Conservation (phyloP, 441 rosid species). For the Breynia disticha region DNA sequence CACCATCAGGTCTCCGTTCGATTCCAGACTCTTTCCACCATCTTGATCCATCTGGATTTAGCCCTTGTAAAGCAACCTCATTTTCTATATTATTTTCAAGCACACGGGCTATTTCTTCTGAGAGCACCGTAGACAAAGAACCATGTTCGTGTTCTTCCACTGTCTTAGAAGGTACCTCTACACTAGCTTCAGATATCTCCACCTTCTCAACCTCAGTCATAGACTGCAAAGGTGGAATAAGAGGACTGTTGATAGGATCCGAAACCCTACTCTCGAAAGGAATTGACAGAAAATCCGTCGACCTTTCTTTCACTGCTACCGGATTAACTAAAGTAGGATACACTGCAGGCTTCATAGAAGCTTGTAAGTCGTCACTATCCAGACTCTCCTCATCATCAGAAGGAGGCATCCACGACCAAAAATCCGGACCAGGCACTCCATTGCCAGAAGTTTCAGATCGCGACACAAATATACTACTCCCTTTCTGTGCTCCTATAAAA, state of each 20-base stretch:
- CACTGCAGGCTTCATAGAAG: conserved; percentile 21
- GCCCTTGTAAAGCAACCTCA: conserved; percentile 37
- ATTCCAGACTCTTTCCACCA: conserved; percentile 91
- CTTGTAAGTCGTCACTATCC: conserved; percentile 17
- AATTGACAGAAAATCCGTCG: conserved; percentile 47
- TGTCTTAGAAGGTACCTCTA: conserved; percentile 19
- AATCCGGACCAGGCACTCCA: conserved; percentile 83
- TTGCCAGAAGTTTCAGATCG: conserved; percentile 32
- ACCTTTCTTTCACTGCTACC: conserved; percentile 48
- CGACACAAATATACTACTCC: conserved; percentile 34
- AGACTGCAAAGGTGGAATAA: conserved; percentile 72
- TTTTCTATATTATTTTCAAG: conserved; percentile 41
- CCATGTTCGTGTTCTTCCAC: conserved; percentile 45
- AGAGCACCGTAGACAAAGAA: conserved; percentile 41
- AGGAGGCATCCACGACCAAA: conserved; percentile 95
- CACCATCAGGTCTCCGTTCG: conserved; percentile 71
- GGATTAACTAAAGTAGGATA: conserved; percentile 31
- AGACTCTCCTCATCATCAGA: conserved; percentile 20
- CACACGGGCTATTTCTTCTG: conserved; percentile 68
- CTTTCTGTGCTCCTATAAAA: conserved; percentile 30
- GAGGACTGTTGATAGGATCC: conserved; percentile 23
- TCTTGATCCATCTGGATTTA: conserved; percentile 51
- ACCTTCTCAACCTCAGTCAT: conserved; percentile 38
- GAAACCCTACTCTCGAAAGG: conserved; percentile 67
- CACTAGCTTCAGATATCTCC: conserved; percentile 21